phyloP scores from a whole-genome alignment of 2,329 filamentous ascomycete genomes.

The Meredithiella fracta region DNA sequence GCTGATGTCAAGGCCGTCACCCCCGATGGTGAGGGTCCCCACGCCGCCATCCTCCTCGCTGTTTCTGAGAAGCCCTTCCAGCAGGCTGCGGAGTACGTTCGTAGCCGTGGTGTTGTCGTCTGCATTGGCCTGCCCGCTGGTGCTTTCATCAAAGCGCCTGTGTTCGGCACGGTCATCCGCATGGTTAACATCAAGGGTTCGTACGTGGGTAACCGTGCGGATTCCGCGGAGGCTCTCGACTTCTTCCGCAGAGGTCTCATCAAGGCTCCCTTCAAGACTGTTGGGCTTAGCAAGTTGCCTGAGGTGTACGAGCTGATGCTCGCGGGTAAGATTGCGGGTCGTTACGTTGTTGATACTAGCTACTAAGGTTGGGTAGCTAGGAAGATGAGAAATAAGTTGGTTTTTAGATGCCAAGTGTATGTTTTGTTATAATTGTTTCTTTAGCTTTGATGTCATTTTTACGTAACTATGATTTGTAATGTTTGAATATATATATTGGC shows the following conservation, averaged over 20 bases:
- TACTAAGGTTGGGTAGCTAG: constrained; percentile 27
- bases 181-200: constrained; percentile 89
- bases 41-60: constrained; percentile 74
- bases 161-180: constrained; percentile 74
- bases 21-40: constrained; percentile 64
- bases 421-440: neutral
- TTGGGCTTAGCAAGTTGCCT: constrained; percentile 64
- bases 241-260: constrained; percentile 76
- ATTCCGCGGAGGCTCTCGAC: constrained; percentile 76
- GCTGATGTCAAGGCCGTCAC: constrained; percentile 71
- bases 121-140: constrained; percentile 77
- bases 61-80: constrained; percentile 88
- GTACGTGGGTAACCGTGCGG: constrained; percentile 85
- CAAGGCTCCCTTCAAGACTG: constrained; percentile 71
- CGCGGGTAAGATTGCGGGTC: constrained; percentile 54
- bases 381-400: neutral
- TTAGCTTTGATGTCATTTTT: neutral
- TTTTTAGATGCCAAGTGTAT: neutral
- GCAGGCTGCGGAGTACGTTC: constrained; percentile 78
- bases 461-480: neutral
- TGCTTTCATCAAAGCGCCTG: constrained; percentile 65
- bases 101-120: constrained; percentile 64
- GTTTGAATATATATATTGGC: neutral
- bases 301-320: constrained; percentile 65
- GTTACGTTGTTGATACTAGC: constrained; percentile 63